Conservation (phyloP, 2,329 filamentous ascomycete species). For the Cercospora zeina region DNA sequence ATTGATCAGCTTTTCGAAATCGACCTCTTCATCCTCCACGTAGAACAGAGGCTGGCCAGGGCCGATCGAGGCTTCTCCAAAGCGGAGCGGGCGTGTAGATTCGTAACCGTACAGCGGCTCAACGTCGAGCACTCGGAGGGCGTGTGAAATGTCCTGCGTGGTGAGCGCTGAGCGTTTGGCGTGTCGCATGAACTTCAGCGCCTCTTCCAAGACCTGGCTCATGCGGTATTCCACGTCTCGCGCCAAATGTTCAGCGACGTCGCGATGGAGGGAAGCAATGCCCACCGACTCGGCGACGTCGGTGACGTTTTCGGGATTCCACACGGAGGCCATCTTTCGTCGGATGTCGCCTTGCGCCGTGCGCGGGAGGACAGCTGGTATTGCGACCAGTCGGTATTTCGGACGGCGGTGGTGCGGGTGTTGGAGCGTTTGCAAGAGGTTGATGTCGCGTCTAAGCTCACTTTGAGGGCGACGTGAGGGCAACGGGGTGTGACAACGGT, state of each 20-base stretch:
- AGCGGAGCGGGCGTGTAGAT: constrained; percentile 81
- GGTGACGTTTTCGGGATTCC: constrained; percentile 94
- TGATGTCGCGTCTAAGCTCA: constrained; percentile 3
- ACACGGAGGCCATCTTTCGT: constrained; percentile 58
- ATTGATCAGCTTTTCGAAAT: constrained; percentile 99
- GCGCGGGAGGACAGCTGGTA: background rate
- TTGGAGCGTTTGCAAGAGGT: background rate
- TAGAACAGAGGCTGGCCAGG: constrained; percentile 95
- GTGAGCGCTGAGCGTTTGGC: constrained; percentile 81
- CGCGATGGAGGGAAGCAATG: constrained; percentile 75
- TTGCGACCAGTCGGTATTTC: background rate
- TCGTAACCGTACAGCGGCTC: constrained; percentile 97
- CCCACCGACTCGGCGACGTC: constrained; percentile 97
- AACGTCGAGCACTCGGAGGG: constrained; percentile 81
- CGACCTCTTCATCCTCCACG: constrained; percentile 96
- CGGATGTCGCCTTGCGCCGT: constrained; percentile 1
- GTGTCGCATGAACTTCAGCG: constrained; percentile 94
- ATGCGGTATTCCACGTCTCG: constrained; percentile 96
- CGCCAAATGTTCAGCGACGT: constrained; percentile 81
- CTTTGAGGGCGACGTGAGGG: background rate
- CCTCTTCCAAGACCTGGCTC: constrained; percentile 88
- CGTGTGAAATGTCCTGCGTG: constrained; percentile 85
- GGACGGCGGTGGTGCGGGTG: background rate
- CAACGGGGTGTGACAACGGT: background rate
- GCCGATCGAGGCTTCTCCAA: constrained; percentile 89